Evolutionary conservation across 164 flowering plant species (phyloP), one percentile per base, ranked within the genome.

Genomic region (Amborella trichopoda): DNA sequence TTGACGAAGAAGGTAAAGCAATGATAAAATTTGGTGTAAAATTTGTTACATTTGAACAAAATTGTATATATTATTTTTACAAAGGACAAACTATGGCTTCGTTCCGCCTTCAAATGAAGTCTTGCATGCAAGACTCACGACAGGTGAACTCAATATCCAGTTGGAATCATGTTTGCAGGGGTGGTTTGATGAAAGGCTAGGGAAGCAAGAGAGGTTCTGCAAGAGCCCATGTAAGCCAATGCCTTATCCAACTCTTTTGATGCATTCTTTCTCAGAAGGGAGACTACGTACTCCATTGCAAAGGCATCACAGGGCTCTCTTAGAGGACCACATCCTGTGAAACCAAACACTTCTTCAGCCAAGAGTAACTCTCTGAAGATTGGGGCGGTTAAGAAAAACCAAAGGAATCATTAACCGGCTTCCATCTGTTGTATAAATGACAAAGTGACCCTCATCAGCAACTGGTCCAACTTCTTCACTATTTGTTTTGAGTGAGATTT

Each of bases 371-470:
- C 57, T 28, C 21, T 34, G 23, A 64, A 46, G 3, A 59, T 47
- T n/a, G 26, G 40, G 43, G 18, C 33, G 26, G n/a, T 16, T 27
- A 13, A 59, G 57, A 51, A 46, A 59, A 12, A 10, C 16, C 54
- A 64, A 42, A 0, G 68, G 68, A 46, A 64, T 23, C 39, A 55
- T 30, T 23, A 59, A 64, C 6, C 58, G 51, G 14, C 37, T 55
- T 17, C 55, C 28, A 40, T 62, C 71, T 9, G 23, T 12, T 1
- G 64, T 36, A 46, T 67, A 67, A 13, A 59, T 44, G 0, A 62
- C 58, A 26, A 54, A 59, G 33, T 62, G 65, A 13, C 70, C 63
- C 38, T 54, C 48, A 5, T 48, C 19, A 1, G 57, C 40, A n/a
- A 41, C 23, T 5, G 19, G 10, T 2, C 24, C 30, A 11, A 12